Evolutionary conservation across 2,329 filamentous ascomycete genomes (phyloP).

Genomic region (Diplodia mutila): DNA sequence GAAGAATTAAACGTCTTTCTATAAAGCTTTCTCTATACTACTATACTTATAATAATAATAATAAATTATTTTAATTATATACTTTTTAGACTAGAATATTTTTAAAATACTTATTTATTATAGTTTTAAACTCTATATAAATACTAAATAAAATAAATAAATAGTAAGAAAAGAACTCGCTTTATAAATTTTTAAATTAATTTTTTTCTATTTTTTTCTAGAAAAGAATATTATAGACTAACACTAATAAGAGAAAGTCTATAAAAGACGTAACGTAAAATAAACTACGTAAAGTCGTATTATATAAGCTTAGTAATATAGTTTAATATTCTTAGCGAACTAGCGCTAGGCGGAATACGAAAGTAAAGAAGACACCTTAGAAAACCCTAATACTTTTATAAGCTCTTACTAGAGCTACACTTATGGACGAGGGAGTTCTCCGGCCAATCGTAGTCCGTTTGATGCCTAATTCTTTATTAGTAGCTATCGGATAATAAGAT

Average conservation of each 20-base stretch:
- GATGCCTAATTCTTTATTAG: conserved; percentile 40
- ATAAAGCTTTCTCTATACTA: too few species aligned
- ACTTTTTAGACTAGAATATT: too few species aligned
- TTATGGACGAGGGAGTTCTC: conserved; percentile 60
- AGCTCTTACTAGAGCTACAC: not conserved
- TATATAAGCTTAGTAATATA: not conserved
- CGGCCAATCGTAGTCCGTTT: conserved; percentile 62
- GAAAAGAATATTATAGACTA: too few species aligned
- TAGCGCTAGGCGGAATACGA: not conserved
- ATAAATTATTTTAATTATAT: too few species aligned
- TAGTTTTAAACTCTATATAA: too few species aligned
- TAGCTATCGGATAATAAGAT: not conserved
- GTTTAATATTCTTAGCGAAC: not conserved
- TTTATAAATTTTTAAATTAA: too few species aligned
- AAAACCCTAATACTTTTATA: not conserved
- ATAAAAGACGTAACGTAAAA: not conserved
- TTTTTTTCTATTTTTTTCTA: too few species aligned
- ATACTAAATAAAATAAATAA: too few species aligned
- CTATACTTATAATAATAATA: too few species aligned
- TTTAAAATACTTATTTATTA: too few species aligned
- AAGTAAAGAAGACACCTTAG: not conserved
- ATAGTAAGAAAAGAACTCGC: too few species aligned
- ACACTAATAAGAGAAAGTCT: not conserved
- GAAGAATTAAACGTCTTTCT: too few species aligned
- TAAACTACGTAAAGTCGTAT: not conserved